A percentile compares a stretch with the other conserved stretches of the same genome.
Evolutionary conservation across 179 eudicot genomes (phyloP).

Genomic region (Heliamphora pulchella): DNA sequence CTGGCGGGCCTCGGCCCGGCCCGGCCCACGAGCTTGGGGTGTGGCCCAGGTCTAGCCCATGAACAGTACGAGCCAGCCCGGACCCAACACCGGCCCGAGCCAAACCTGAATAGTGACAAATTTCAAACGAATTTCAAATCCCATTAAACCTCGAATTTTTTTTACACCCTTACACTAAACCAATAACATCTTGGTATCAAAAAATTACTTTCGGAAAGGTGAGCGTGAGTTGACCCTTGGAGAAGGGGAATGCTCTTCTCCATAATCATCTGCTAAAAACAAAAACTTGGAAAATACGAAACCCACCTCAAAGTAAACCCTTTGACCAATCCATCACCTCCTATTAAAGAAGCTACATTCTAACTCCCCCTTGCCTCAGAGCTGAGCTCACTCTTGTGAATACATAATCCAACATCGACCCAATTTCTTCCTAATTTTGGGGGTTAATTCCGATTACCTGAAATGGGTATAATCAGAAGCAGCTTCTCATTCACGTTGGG

Average conservation of each 20-base stretch:
- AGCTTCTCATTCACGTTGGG: constrained; percentile 27
- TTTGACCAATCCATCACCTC: background rate
- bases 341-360: background rate
- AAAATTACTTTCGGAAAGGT: background rate
- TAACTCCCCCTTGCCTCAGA: background rate
- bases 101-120: no score
- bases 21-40: no score
- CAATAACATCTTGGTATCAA: no score
- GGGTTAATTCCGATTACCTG: background rate
- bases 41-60: no score
- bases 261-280: background rate
- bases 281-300: background rate
- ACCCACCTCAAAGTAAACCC: background rate
- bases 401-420: background rate
- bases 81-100: no score
- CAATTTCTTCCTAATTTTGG: background rate
- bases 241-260: background rate
- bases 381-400: background rate
- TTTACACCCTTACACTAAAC: no score
- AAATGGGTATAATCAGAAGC: constrained; percentile 26
- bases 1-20: no score
- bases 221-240: background rate
- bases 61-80: no score
- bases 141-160: no score
- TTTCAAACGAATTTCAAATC: no score